These are phyloP conservation scores for Sicyos edulis DNA, from an alignment of 306 rosid species.

Conservation along the genomic window DNA sequence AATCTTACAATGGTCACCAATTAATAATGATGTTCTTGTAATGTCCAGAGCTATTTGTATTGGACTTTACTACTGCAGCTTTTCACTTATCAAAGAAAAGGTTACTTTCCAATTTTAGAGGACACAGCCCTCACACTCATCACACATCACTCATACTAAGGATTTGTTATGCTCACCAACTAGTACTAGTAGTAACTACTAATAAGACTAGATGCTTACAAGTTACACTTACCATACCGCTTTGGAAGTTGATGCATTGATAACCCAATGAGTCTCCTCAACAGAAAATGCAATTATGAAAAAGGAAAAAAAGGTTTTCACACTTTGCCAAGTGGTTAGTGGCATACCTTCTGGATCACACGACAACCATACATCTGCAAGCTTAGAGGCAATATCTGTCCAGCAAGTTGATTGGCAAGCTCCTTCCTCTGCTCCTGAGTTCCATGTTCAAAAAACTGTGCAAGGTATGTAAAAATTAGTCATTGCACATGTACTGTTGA, in stretches of 20 bases:
- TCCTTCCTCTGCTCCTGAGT: slow-evolving; percentile 50
- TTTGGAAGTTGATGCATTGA: not conserved
- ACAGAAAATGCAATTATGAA: slow-evolving; percentile 10
- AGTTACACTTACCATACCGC: not conserved
- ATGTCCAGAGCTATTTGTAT: no score
- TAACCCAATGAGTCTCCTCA: not conserved
- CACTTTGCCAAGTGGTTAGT: slow-evolving; percentile 2
- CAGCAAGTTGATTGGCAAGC: slow-evolving; percentile 50
- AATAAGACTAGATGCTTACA: not conserved
- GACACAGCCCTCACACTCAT: not conserved
- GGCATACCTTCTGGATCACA: slow-evolving; percentile 64
- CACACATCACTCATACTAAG: no score
- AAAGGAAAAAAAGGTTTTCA: not conserved
- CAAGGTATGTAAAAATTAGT: slow-evolving; percentile 7
- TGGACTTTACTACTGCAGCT: no score
- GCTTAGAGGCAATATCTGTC: slow-evolving; percentile 51
- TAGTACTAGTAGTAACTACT: not conserved
- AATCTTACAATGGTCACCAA: no score
- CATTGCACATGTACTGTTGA: slow-evolving; percentile 8
- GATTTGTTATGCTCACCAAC: not conserved
- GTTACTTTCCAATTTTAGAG: not conserved
- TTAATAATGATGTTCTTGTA: no score
- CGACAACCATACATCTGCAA: slow-evolving; percentile 79
- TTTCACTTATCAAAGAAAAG: no score
- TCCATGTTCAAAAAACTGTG: slow-evolving; percentile 56